These are phyloP conservation scores for Kodamaea anthophila DNA, from an alignment of 1,139 yeast species.

Conservation along the genomic window DNA sequence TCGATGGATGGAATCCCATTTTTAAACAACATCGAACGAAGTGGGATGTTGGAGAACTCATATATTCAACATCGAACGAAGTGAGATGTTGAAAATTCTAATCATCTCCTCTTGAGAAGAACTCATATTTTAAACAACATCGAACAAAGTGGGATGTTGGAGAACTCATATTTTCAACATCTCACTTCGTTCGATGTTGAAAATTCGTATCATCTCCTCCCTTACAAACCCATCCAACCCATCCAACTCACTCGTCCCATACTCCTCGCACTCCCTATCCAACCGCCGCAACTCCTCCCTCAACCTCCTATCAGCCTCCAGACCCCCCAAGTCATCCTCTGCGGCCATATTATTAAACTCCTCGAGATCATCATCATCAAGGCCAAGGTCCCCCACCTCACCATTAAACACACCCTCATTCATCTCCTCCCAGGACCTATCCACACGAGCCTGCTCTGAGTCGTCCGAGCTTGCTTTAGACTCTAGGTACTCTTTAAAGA, in stretches of 20 bases:
- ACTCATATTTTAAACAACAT: too few relatives aligned
- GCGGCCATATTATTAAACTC: constrained; percentile 41
- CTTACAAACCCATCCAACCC: constrained; percentile 8
- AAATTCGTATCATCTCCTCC: constrained; percentile 1
- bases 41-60: too few relatives aligned
- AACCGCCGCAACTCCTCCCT: constrained; percentile 9
- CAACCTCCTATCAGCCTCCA: constrained; percentile 12
- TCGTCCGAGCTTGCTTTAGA: constrained; percentile 14
- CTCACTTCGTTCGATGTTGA: constrained; percentile 1
- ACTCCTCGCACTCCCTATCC: constrained; percentile 7
- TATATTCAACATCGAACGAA: too few relatives aligned
- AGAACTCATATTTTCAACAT: too few relatives aligned
- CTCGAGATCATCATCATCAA: constrained; percentile 50
- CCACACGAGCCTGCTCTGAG: constrained; percentile 27
- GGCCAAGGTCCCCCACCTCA: constrained; percentile 46
- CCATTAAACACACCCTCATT: constrained; percentile 40
- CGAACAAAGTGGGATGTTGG: too few relatives aligned
- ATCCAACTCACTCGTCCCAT: constrained; percentile 15
- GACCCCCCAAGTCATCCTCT: constrained; percentile 14
- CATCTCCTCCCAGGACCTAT: constrained; percentile 44
- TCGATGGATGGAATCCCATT: too few relatives aligned
- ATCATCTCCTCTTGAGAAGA: too few relatives aligned
- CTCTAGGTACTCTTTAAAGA: constrained; percentile 30
- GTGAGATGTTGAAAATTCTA: too few relatives aligned
- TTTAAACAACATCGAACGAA: too few relatives aligned